Evolutionary conservation across 441 rosid species (phyloP).

Genomic region (Francoa sonchifolia): DNA sequence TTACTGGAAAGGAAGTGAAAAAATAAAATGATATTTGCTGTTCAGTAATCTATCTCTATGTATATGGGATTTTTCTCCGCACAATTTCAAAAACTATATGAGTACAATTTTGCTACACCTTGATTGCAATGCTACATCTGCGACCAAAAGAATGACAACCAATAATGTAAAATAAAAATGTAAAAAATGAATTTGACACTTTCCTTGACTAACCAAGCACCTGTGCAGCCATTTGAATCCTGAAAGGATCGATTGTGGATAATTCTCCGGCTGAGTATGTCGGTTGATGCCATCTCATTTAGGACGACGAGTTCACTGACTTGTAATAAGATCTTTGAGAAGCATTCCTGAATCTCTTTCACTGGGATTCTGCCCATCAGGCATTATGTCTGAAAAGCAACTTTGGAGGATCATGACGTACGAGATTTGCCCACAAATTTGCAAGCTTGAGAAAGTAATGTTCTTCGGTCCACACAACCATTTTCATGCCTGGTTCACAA

Average conservation of each 20-base stretch:
- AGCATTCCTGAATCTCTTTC: too few species aligned
- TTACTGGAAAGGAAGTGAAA: too few species aligned
- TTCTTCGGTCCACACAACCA: constrained; percentile 39
- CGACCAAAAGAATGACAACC: constrained; percentile 24
- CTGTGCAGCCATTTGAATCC: constrained; percentile 5
- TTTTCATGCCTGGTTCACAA: constrained; percentile 41
- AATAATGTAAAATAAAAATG: not conserved
- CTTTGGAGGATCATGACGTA: constrained; percentile 35
- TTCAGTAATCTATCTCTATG: not conserved
- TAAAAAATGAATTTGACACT: not conserved
- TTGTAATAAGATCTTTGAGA: too few species aligned
- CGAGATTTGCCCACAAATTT: constrained; percentile 57
- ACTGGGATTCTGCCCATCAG: constrained; percentile 9
- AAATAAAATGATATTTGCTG: not conserved
- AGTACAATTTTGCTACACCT: too few species aligned
- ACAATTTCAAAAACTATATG: too few species aligned
- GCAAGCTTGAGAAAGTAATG: constrained; percentile 42
- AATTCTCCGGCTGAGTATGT: not conserved
- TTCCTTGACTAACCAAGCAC: constrained; percentile 4
- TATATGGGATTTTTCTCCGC: too few species aligned
- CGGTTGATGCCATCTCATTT: constrained; percentile 7
- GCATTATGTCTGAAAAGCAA: constrained; percentile 20
- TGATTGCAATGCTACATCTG: too few species aligned
- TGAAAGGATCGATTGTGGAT: not conserved
- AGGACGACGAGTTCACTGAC: too few species aligned